phyloP scores from a whole-genome alignment of 371 early-diverging fungal genomes.

The Basidiobolus meristosporus region DNA sequence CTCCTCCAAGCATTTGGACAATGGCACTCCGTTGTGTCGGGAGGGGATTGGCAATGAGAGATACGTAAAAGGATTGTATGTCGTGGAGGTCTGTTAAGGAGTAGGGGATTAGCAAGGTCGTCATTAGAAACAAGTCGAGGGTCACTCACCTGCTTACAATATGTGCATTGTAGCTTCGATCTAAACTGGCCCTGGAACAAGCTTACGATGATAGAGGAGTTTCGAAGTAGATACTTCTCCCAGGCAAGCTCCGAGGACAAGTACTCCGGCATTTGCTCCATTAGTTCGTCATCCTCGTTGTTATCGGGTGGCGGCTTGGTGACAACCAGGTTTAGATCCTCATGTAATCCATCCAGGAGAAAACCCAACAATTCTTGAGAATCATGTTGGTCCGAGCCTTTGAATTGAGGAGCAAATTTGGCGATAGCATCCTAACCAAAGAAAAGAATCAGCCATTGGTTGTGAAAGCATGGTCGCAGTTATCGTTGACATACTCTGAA shows the following conservation, averaged over 20 bases:
- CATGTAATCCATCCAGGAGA: constrained; percentile 54
- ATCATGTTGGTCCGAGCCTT: constrained; percentile 52
- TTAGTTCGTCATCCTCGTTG: constrained; percentile 14
- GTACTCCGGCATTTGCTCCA: constrained; percentile 17
- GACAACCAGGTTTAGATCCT: constrained; percentile 30
- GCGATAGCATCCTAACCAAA: constrained; percentile 20
- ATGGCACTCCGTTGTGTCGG: constrained; percentile 9
- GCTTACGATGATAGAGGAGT: constrained; percentile 77
- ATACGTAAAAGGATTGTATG: constrained; percentile 82
- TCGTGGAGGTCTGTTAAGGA: constrained; percentile 52
- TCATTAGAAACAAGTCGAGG: too few species aligned
- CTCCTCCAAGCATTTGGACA: constrained; percentile 66
- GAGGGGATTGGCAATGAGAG: constrained; percentile 81
- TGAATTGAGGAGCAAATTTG: constrained; percentile 40
- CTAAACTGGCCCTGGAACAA: constrained; percentile 77
- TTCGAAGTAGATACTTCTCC: constrained; percentile 50
- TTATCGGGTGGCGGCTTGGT: constrained; percentile 9
- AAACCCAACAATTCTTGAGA: constrained; percentile 55
- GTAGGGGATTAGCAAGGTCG: too few species aligned
- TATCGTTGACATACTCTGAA: constrained; percentile 10
- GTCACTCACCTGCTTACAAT: constrained; percentile 30
- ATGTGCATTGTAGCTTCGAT: constrained; percentile 57
- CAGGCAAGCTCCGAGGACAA: constrained; percentile 47
- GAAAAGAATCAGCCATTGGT: too few species aligned
- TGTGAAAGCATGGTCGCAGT: too few species aligned